A percentile compares a stretch with the other conserved stretches of the same genome.
Conservation (phyloP, 2,329 filamentous ascomycete species). For the Mycocentrospora acerina region DNA sequence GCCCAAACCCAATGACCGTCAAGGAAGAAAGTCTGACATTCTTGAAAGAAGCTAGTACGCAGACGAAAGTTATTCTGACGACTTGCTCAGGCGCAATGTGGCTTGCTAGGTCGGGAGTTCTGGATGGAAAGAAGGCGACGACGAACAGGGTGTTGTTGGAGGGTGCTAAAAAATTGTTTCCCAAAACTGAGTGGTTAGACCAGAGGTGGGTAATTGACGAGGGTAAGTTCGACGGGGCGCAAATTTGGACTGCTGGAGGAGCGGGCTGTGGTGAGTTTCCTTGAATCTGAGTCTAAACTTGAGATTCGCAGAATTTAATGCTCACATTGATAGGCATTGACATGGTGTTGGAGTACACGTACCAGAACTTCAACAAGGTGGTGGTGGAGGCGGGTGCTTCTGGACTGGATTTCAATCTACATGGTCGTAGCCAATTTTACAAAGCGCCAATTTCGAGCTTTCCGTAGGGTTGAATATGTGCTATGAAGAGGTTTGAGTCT, state of each 20-base stretch:
- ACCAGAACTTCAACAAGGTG: constrained; percentile 19
- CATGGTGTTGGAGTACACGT: constrained; percentile 25
- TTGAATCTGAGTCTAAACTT: too few relatives aligned
- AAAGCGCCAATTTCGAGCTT: constrained; percentile 5
- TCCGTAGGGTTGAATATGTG: too few relatives aligned
- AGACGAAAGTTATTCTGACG: constrained; percentile 41
- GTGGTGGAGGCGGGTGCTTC: constrained; percentile 15
- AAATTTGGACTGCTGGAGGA: constrained; percentile 45
- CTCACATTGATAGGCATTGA: constrained; percentile 19
- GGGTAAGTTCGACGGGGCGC: constrained; percentile 29
- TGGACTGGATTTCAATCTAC: constrained; percentile 23
- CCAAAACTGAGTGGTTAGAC: constrained; percentile 42
- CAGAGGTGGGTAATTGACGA: constrained; percentile 43
- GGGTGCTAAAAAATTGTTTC: constrained; percentile 29
- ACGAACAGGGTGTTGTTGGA: constrained; percentile 40
- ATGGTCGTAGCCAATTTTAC: constrained; percentile 16
- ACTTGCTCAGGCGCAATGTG: constrained; percentile 45
- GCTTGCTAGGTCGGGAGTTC: constrained; percentile 40
- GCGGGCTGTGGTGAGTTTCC: constrained; percentile 40
- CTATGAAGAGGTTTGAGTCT: too few relatives aligned
- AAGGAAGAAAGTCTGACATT: constrained; percentile 39
- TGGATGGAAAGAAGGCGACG: constrained; percentile 44
- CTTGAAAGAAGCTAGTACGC: constrained; percentile 39
- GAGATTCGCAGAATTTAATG: constrained; percentile 3
- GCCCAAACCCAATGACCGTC: constrained; percentile 34